phyloP scores from a whole-genome alignment of 139 green algal genomes.

The Yamagishiella unicocca region DNA sequence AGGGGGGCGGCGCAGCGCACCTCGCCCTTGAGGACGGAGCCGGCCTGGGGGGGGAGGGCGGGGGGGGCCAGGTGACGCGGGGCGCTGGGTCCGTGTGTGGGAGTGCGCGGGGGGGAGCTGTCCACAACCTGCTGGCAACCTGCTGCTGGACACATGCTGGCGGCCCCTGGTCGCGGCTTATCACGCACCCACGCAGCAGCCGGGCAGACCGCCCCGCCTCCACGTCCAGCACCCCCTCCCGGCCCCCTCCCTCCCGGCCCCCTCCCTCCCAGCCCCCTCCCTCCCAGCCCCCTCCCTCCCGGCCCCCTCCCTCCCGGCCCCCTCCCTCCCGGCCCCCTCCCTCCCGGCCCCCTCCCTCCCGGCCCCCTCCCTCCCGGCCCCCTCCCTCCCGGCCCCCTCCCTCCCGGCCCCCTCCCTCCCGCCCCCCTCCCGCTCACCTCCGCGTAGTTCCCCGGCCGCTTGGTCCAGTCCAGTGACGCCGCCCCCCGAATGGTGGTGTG shows the following conservation, averaged over 20 bases:
- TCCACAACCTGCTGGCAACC: not conserved
- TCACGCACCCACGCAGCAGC: too few species aligned
- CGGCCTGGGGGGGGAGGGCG: constrained; percentile 24
- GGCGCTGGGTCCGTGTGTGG: not conserved
- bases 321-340: too few species aligned
- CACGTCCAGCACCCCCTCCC: too few species aligned
- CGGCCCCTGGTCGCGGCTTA: too few species aligned
- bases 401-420: not conserved
- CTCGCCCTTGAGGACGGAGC: constrained; percentile 57
- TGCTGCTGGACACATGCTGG: too few species aligned
- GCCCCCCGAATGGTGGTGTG: constrained; percentile 64
- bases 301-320: too few species aligned
- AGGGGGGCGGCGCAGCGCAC: constrained; percentile 58
- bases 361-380: too few species aligned
- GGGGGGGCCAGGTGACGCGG: not conserved
- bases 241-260: too few species aligned
- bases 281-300: too few species aligned
- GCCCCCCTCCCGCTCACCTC: constrained; percentile 35
- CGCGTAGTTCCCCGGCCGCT: constrained; percentile 69
- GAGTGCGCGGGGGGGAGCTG: not conserved
- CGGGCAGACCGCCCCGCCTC: too few species aligned
- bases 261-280: too few species aligned
- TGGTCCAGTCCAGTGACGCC: constrained; percentile 73
- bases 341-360: not conserved
- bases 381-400: not conserved